These are phyloP conservation scores for Ganoderma multipileum DNA, from an alignment of 1,284 basidiomycete species.

Conservation along the genomic window DNA sequence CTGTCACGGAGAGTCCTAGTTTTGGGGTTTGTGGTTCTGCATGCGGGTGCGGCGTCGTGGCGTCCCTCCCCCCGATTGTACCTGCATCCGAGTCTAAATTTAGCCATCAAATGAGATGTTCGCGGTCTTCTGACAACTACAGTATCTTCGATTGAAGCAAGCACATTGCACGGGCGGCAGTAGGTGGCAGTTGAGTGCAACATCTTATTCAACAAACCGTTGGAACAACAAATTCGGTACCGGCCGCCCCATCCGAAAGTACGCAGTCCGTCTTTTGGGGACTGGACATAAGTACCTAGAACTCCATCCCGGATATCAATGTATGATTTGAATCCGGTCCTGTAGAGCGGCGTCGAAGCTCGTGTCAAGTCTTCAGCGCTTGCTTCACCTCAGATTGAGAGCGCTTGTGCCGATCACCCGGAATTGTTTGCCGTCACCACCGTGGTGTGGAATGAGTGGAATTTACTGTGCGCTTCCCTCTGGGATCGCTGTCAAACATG, in stretches of 20 bases:
- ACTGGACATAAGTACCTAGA: no score
- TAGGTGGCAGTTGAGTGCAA: no score
- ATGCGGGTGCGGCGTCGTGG: not conserved
- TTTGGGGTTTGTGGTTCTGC: not conserved
- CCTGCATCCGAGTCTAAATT: not conserved
- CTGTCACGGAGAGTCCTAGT: not conserved
- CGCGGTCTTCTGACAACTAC: not conserved
- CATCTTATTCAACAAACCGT: not conserved
- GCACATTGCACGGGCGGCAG: no score
- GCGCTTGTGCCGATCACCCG: not conserved
- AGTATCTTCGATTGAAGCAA: no score
- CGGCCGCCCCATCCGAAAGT: not conserved
- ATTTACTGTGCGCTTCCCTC: no score
- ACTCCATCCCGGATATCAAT: no score
- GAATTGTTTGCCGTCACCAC: not conserved
- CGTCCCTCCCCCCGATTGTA: not conserved
- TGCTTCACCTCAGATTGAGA: not conserved
- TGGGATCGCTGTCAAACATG: not conserved
- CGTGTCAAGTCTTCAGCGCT: no score
- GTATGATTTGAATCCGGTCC: no score
- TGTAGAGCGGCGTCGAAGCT: no score
- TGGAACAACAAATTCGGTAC: no score
- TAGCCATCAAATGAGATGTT: not conserved
- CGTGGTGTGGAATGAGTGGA: no score
- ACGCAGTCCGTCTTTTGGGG: not conserved